Evolutionary conservation across 495 filamentous ascomycete genomes (phyloP), one percentile per base, ranked within the genome.

Genomic region (Penicillium angulare): DNA sequence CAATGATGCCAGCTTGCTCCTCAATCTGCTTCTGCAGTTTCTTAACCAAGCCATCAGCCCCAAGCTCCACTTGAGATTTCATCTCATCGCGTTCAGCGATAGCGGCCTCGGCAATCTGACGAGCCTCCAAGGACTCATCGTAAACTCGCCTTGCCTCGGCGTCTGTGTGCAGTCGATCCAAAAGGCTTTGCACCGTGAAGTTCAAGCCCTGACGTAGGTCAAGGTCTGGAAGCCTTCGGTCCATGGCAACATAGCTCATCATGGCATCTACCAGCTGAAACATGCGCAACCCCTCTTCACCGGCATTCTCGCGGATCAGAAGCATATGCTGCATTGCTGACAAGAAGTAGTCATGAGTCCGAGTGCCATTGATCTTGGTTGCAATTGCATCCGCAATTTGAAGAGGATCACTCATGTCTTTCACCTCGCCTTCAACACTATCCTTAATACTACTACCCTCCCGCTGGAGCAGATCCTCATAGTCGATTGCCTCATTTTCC

Each of bases 211-310:
- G 91, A 69, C 95, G 95, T 47, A 98, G 82, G 63, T 98, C 93
- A 79, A 98, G 90, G 71, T 98, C 92, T 34, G 93, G 95, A 52
- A 97, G 69, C 44, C 93, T 81, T 55, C 93, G 85, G 67, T 98
- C 93, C 95, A 98, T 98, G 49, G 92, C 93, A 50, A 98, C 93
- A 67, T 98, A 97, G 72, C 89, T 95, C 52, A 98, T 84, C 89
- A 98, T 98, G 7, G 89, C 85, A 65, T 98, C 93, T 7, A 97
- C 92, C 8, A 98, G 81, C 76, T 98, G 93, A 74, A 97, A 98
- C 90, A 97, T 95, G 24, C 91, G 85, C 26, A 97, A 69, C 29
- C 91, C 81, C 66, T 98, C 93, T 65, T 98, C 93, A 31, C 87
- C 86, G 41, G 92, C 89, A 55, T 93, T 96, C 59, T 96, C 91